These are phyloP conservation scores for Phytophthora fragariaefolia DNA, from an alignment of 352 stramenopile genomes.

Conservation along the genomic window DNA sequence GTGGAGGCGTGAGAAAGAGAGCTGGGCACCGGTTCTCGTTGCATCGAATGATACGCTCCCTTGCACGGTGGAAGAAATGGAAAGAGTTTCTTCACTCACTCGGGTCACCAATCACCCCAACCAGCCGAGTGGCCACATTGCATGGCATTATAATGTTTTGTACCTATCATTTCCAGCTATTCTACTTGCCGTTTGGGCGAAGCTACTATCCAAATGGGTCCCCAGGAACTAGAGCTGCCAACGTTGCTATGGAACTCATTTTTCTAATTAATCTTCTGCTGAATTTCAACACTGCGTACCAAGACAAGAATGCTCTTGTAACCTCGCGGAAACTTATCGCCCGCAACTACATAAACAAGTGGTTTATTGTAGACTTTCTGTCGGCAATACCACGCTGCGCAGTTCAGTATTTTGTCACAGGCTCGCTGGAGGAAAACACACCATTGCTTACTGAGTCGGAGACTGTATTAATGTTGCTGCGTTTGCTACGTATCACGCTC, in stretches of 20 bases:
- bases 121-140: conserved; percentile 1
- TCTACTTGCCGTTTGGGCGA: conserved; percentile 21
- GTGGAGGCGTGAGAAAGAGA: background rate
- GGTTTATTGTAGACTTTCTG: conserved; percentile 24
- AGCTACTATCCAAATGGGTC: conserved; percentile 5
- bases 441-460: background rate
- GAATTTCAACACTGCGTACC: conserved; percentile 28
- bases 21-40: conserved; percentile 7
- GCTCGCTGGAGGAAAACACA: conserved; percentile 12
- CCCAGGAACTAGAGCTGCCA: background rate
- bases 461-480: conserved; percentile 23
- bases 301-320: background rate
- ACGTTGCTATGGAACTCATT: conserved; percentile 5
- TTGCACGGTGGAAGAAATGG: background rate
- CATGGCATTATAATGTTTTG: conserved; percentile 35
- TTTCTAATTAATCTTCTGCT: conserved; percentile 9
- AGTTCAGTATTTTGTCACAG: background rate
- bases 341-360: conserved; percentile 1
- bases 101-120: background rate
- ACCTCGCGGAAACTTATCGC: conserved; percentile 21
- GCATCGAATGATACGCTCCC: background rate
- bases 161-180: conserved; percentile 18
- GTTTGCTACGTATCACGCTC: conserved; percentile 13
- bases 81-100: background rate
- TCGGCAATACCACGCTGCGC: background rate